Evolutionary conservation across 805 yeast genomes (phyloP), one percentile per base, ranked within the genome.

Genomic region (Myxozyma vanderwaltii): DNA sequence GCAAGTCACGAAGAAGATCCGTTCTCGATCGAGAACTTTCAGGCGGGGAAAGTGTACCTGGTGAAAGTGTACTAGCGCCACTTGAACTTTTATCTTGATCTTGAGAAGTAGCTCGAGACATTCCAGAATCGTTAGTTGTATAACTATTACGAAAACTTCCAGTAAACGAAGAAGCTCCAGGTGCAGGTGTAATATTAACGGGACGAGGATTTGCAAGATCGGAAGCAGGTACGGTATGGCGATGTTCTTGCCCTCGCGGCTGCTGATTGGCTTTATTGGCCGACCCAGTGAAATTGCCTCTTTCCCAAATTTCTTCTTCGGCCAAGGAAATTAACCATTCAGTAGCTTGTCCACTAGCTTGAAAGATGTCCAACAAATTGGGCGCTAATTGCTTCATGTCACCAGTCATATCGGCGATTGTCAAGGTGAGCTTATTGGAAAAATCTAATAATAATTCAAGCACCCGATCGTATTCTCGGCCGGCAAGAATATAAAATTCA

Each of bases 241-340:
- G 51, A 19, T 17, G 51, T 4, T n/a, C 35, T 21, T 13, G 39
- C 39, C 33, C 19, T 33, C 15, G 47, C 19, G 12, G 52, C 19
- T 17, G 23, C 2, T 21, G 23, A 24, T 12, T 21, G 19, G 23
- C 19, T 13, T 8, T 10, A 29, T 19, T 40, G 7, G 23, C 19
- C 3, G 38, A 24, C 2, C 44, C 45, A 4, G 48, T 21, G 35
- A 35, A 24, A 21, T 50, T 41, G 7, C 62, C 59, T 1, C 74
- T 39, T 19, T 61, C 67, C 13, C 54, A 59, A 45, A 90, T 76
- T 70, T 91, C 97, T 19, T 75, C 77, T 35, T 85, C 85, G 72
- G 89, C 83, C 57, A 91, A 74, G 0, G 84, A 79, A 56, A 80
- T 78, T 63, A 92, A 83, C 91, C 95, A 91, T 19, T 81, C 82